Evolutionary conservation across 768 basidiomycete genomes (phyloP).

Genomic region (Leccinum boreale): DNA sequence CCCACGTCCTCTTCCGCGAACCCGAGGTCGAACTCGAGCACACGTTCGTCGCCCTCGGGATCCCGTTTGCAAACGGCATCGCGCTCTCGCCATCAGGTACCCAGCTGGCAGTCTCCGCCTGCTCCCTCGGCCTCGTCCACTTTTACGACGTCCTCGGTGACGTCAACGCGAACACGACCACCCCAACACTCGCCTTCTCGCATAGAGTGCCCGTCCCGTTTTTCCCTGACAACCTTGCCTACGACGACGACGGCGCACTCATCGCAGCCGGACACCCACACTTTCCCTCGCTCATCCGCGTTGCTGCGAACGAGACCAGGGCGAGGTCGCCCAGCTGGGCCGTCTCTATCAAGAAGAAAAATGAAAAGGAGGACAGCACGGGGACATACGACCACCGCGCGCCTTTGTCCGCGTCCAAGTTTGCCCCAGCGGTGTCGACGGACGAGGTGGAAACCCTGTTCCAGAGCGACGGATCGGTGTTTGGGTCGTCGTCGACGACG

Average conservation of each 20-base stretch:
- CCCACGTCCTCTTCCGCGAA: constrained; percentile 47
- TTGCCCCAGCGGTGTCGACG: constrained; percentile 34
- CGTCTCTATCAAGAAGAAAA: constrained; percentile 34
- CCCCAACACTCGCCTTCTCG: constrained; percentile 40
- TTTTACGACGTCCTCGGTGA: constrained; percentile 43
- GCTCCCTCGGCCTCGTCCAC: constrained; percentile 43
- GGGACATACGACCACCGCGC: constrained; percentile 40
- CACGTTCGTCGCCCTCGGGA: constrained; percentile 38
- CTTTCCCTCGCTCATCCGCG: constrained; percentile 47
- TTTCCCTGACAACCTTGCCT: constrained; percentile 59
- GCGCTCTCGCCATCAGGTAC: constrained; percentile 50
- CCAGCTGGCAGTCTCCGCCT: constrained; percentile 57
- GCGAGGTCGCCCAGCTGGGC: constrained; percentile 57
- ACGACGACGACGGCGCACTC: constrained; percentile 44
- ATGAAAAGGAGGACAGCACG: neutral
- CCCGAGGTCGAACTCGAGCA: constrained; percentile 26
- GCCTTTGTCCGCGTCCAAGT: constrained; percentile 45
- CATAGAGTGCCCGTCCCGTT: constrained; percentile 52
- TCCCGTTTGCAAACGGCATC: constrained; percentile 70
- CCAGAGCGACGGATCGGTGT: constrained; percentile 67
- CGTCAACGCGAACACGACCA: constrained; percentile 32
- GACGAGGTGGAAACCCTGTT: constrained; percentile 61
- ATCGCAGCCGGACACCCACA: constrained; percentile 67
- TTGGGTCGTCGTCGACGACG: constrained; percentile 51
- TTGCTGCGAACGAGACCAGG: constrained; percentile 44